Evolutionary conservation across 2,329 filamentous ascomycete species (phyloP).

Genomic region (Cercospora citrullina): DNA sequence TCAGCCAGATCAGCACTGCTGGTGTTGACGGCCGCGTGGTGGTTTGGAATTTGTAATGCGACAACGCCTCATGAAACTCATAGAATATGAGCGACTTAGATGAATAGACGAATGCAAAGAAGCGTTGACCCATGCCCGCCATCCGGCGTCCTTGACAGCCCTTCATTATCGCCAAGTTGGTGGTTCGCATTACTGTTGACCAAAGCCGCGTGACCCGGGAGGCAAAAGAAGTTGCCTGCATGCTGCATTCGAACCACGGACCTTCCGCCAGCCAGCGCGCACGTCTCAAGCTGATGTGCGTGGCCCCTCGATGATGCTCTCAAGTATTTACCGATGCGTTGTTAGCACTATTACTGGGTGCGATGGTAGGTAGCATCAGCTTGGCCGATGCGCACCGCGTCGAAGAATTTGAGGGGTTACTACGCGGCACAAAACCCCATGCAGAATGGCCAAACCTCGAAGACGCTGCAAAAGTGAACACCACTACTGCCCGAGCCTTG

Average conservation of each 20-base stretch:
- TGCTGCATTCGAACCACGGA: background rate
- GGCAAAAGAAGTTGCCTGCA: background rate
- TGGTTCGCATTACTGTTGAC: background rate
- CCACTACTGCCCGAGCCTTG: background rate
- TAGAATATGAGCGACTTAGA: background rate
- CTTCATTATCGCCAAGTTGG: background rate
- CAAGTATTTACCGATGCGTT: background rate
- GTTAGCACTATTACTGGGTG: background rate
- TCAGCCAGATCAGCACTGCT: slow-evolving; percentile 72
- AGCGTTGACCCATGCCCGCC: background rate
- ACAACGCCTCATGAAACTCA: background rate
- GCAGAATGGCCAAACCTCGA: background rate
- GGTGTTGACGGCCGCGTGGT: slow-evolving; percentile 52
- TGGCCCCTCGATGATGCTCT: background rate
- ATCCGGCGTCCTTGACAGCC: background rate
- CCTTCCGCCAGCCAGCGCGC: background rate
- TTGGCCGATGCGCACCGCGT: background rate
- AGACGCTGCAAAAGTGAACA: background rate
- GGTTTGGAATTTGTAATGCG: slow-evolving; percentile 47
- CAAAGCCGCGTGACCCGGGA: background rate
- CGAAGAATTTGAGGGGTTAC: background rate
- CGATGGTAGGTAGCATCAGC: background rate
- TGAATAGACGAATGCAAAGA: background rate
- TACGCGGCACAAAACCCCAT: background rate
- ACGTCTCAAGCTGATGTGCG: background rate